Percentiles rank a stretch among this genome's conserved stretches.
phyloP scores from a whole-genome alignment of 805 yeast species.

The Starmerella stellata region DNA sequence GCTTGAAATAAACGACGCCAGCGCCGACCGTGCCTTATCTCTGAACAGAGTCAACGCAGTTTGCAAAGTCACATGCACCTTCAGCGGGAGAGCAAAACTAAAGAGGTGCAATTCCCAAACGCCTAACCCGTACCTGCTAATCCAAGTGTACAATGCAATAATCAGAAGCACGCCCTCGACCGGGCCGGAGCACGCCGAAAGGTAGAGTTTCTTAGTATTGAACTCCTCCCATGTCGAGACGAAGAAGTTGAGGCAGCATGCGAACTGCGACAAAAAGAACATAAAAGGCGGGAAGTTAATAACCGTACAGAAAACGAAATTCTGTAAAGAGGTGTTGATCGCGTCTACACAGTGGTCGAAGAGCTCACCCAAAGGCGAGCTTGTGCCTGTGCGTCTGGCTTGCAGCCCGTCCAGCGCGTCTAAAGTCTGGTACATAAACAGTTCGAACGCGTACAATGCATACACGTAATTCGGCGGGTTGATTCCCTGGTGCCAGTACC shows the following conservation, averaged over 20 bases:
- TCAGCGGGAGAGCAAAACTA: no score
- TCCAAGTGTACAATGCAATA: conserved; percentile 34
- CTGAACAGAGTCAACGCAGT: no score
- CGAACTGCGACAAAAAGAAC: conserved; percentile 18
- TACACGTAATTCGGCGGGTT: conserved; percentile 63
- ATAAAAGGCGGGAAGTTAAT: conserved; percentile 55
- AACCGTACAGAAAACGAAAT: conserved; percentile 57
- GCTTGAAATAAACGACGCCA: no score
- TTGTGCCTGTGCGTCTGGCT: conserved; percentile 83
- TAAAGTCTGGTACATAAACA: conserved; percentile 85
- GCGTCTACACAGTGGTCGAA: conserved; percentile 81
- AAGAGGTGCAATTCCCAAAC: conserved; percentile 37
- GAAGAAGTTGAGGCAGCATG: conserved; percentile 44
- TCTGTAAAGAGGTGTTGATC: conserved; percentile 61
- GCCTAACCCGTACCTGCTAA: conserved; percentile 54
- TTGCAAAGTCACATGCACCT: conserved; percentile 21
- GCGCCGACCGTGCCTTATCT: no score
- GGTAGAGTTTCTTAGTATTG: conserved; percentile 65
- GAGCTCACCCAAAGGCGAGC: conserved; percentile 87
- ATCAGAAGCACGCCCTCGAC: conserved; percentile 78
- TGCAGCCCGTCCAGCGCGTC: conserved; percentile 96
- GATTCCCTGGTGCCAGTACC: conserved; percentile 48
- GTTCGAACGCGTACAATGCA: conserved; percentile 56
- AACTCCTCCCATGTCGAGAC: conserved; percentile 90
- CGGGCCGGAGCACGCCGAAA: conserved; percentile 76